Percentiles rank a stretch among this genome's conserved stretches.
These are phyloP conservation scores for Gossypium rotundifolium DNA, from an alignment of 345 rosid genomes.

Conservation along the genomic window DNA sequence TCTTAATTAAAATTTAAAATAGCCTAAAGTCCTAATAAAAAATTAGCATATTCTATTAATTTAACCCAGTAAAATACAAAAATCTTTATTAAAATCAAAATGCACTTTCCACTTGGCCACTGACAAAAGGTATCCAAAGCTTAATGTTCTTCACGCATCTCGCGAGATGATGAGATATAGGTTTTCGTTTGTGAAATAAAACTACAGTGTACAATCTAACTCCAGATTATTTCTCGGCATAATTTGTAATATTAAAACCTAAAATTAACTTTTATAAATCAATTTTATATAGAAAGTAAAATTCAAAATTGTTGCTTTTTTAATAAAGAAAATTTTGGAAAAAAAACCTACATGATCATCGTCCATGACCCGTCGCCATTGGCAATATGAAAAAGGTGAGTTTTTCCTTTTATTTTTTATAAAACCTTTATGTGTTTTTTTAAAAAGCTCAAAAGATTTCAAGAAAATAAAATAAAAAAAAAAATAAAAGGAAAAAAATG, in stretches of 20 bases:
- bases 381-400: too few relatives aligned
- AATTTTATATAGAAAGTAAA: neutral
- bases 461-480: too few relatives aligned
- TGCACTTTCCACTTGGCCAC: constrained; percentile 20
- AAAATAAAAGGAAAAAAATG: too few relatives aligned
- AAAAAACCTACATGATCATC: too few relatives aligned
- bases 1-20: too few relatives aligned
- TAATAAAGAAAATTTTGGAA: neutral
- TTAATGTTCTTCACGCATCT: neutral
- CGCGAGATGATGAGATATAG: constrained; percentile 3
- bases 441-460: too few relatives aligned
- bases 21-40: too few relatives aligned
- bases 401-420: too few relatives aligned
- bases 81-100: neutral
- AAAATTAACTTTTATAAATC: neutral
- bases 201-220: neutral
- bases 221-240: neutral
- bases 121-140: constrained; percentile 14
- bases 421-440: too few relatives aligned
- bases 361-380: too few relatives aligned
- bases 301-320: neutral
- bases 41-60: too few relatives aligned
- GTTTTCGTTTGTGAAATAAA: neutral
- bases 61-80: too few relatives aligned
- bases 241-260: neutral